A percentile compares a stretch with the other conserved stretches of the same genome.
Conservation (phyloP, 176 grass and related monocot species). For the Oryza rufipogon region DNA sequence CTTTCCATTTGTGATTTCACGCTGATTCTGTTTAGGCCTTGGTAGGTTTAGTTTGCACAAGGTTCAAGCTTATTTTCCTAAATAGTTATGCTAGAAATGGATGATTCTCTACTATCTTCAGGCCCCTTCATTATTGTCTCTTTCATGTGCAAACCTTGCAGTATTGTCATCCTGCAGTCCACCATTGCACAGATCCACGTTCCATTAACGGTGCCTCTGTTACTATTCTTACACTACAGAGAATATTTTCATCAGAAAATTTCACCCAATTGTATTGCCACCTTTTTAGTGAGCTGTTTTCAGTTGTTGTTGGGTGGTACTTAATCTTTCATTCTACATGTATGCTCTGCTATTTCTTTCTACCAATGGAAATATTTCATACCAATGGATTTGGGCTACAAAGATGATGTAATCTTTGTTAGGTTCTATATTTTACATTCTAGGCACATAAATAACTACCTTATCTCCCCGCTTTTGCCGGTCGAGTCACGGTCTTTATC, state of each 20-base stretch:
- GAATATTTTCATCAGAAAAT: constrained; percentile 5
- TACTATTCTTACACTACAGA: not conserved
- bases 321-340: not conserved
- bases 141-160: not conserved
- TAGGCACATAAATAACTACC: constrained; percentile 5
- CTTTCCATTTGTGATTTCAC: not conserved
- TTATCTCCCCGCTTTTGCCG: constrained; percentile 12
- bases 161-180: not conserved
- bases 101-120: not conserved
- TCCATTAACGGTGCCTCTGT: not conserved
- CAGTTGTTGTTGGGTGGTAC: not conserved
- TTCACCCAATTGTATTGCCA: not conserved
- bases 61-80: not conserved
- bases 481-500: constrained; percentile 4
- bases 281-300: not conserved
- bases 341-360: constrained; percentile 4
- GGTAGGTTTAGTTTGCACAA: constrained; percentile 10
- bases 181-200: constrained; percentile 1
- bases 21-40: not conserved
- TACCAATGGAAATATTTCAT: no score
- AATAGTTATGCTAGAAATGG: not conserved
- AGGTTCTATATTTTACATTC: not conserved
- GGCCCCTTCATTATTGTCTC: constrained; percentile 2
- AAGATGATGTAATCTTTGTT: not conserved
- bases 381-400: not conserved